Evolutionary conservation across 2,329 filamentous ascomycete species (phyloP).

Genomic region (Aspergillus clavatus): DNA sequence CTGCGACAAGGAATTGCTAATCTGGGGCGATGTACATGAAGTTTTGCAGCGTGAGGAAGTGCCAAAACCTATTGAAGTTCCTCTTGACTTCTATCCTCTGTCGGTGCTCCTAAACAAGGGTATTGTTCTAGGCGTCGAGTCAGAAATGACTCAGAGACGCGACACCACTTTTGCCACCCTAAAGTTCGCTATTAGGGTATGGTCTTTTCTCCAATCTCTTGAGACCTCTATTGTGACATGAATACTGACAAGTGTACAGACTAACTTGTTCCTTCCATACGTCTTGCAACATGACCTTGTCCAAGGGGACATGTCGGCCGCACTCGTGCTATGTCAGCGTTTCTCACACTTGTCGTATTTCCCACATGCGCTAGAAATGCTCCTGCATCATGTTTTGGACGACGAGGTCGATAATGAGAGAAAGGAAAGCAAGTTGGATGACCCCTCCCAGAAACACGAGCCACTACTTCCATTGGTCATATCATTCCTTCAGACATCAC

Average conservation of each 20-base stretch:
- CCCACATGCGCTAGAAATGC: slow-evolving; percentile 82
- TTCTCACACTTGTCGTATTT: slow-evolving; percentile 89
- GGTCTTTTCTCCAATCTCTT: slow-evolving; percentile 23
- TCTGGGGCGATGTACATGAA: slow-evolving; percentile 85
- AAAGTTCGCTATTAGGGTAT: slow-evolving; percentile 78
- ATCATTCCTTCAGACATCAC: slow-evolving; percentile 64
- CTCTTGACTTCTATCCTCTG: slow-evolving; percentile 92
- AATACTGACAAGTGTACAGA: slow-evolving; percentile 49
- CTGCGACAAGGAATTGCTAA: slow-evolving; percentile 76
- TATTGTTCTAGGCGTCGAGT: slow-evolving; percentile 83
- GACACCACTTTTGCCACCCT: slow-evolving; percentile 89
- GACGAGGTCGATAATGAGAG: slow-evolving; percentile 74
- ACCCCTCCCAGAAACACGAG: slow-evolving; percentile 22
- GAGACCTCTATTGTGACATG: neutral
- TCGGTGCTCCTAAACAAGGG: slow-evolving; percentile 85
- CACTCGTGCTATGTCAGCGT: slow-evolving; percentile 74
- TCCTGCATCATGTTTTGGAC: slow-evolving; percentile 89
- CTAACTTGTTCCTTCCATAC: slow-evolving; percentile 87
- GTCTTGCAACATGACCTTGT: slow-evolving; percentile 74
- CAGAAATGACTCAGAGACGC: slow-evolving; percentile 85
- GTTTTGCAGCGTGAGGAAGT: slow-evolving; percentile 72
- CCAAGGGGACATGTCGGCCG: slow-evolving; percentile 71
- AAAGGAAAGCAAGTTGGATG: slow-evolving; percentile 24
- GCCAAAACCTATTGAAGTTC: slow-evolving; percentile 68
- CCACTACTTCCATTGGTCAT: slow-evolving; percentile 48